Percentiles rank a stretch among this genome's conserved stretches.
phyloP scores from a whole-genome alignment of 2,329 filamentous ascomycete genomes.

The Pseudodiploospora longispora region DNA sequence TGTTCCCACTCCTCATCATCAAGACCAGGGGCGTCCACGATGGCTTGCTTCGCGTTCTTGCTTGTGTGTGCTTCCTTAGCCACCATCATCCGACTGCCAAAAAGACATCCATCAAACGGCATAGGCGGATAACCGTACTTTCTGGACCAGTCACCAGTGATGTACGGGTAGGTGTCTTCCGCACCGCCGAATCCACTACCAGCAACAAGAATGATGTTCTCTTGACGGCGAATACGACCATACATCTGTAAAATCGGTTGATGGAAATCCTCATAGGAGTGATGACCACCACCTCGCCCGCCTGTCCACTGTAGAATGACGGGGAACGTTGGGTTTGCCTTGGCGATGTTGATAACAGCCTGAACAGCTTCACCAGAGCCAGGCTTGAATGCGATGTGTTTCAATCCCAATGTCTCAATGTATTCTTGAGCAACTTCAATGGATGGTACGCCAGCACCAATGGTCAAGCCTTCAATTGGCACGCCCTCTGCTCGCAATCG shows the following conservation, averaged over 20 bases:
- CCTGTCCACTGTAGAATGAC: constrained; percentile 92
- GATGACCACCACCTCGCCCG: constrained; percentile 86
- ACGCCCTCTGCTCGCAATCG: constrained; percentile 77
- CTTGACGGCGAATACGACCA: constrained; percentile 71
- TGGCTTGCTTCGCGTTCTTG: constrained; percentile 79
- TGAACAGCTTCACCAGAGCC: constrained; percentile 85
- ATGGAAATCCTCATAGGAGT: constrained; percentile 94
- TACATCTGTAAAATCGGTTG: constrained; percentile 89
- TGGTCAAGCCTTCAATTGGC: constrained; percentile 85
- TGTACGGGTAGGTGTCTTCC: constrained; percentile 85
- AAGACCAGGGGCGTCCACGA: constrained; percentile 75
- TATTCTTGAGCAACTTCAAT: constrained; percentile 91
- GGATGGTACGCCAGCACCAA: constrained; percentile 87
- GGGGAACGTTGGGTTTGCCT: constrained; percentile 90
- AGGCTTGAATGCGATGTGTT: constrained; percentile 92
- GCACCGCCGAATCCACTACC: constrained; percentile 87
- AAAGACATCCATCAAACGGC: constrained; percentile 88
- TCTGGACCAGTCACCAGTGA: constrained; percentile 82
- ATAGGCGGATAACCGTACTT: constrained; percentile 83
- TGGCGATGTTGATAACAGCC: constrained; percentile 83
- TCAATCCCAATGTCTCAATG: constrained; percentile 83
- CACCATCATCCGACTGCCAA: constrained; percentile 91
- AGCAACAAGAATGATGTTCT: constrained; percentile 82
- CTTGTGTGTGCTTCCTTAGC: constrained; percentile 89
- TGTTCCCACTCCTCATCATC: constrained; percentile 83